Conservation (phyloP, 257 asterid genomes). For the Rhazya stricta region DNA sequence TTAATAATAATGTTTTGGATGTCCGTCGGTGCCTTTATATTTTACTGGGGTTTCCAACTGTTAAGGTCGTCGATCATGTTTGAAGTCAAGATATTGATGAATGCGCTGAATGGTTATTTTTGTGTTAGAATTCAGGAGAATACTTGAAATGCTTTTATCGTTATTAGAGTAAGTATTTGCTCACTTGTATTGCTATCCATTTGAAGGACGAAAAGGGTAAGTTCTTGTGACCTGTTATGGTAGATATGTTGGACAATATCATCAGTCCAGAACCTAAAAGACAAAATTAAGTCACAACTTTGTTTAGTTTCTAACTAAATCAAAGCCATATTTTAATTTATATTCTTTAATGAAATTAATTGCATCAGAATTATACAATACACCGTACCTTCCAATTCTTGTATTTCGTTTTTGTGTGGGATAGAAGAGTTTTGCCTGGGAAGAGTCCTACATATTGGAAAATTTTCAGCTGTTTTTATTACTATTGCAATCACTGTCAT, state of each 20-base stretch:
- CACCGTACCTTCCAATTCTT: not conserved
- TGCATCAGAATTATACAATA: too few relatives aligned
- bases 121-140: not conserved
- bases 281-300: not conserved
- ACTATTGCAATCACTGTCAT: not conserved
- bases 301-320: not conserved
- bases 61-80: not conserved
- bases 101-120: not conserved
- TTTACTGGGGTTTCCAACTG: not conserved
- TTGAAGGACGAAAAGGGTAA: not conserved
- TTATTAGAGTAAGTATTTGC: not conserved
- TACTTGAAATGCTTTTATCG: not conserved
- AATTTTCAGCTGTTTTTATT: not conserved
- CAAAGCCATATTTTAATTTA: not conserved
- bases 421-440: not conserved
- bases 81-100: not conserved
- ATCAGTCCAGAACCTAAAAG: not conserved
- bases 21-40: not conserved
- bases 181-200: not conserved
- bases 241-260: not conserved
- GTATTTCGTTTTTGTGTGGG: not conserved
- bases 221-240: not conserved
- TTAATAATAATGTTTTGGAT: not conserved
- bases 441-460: not conserved
- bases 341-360: not conserved